Conservation (phyloP, 2,329 filamentous ascomycete genomes). For the Coccinonectria pachysandricola region DNA sequence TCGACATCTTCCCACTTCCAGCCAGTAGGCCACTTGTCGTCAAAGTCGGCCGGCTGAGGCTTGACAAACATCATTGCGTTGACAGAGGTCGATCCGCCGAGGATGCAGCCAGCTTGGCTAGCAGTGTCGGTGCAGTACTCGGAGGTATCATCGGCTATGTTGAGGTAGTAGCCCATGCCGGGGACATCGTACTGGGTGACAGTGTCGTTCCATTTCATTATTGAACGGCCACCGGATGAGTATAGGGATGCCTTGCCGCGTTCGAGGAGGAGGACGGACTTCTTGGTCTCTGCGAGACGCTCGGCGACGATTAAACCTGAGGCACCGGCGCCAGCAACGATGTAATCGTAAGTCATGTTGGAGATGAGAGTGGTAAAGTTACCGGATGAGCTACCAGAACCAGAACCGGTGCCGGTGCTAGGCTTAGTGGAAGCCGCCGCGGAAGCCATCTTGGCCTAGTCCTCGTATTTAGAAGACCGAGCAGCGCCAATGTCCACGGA, state of each 20-base stretch:
- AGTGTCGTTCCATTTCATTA: constrained; percentile 52
- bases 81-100: constrained; percentile 57
- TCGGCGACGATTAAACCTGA: constrained; percentile 52
- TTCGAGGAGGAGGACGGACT: constrained; percentile 54
- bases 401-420: constrained; percentile 14
- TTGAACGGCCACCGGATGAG: constrained; percentile 54
- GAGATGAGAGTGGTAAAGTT: constrained; percentile 23
- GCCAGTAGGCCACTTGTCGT: constrained; percentile 60
- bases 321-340: constrained; percentile 53
- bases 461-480: constrained; percentile 29
- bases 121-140: constrained; percentile 56
- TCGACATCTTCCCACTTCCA: constrained; percentile 58
- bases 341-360: constrained; percentile 45
- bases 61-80: constrained; percentile 63
- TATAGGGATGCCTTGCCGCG: constrained; percentile 43
- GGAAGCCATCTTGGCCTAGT: constrained; percentile 35
- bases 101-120: constrained; percentile 61
- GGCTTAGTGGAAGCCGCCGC: constrained; percentile 28
- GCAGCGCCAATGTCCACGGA: constrained; percentile 25
- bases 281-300: constrained; percentile 46
- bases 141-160: constrained; percentile 51
- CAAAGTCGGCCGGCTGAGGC: constrained; percentile 56
- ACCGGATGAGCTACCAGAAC: constrained; percentile 17
- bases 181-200: constrained; percentile 63
- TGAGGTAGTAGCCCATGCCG: constrained; percentile 62